Evolutionary conservation across 179 eudicot species (phyloP), one percentile per base, ranked within the genome.

Genomic region (Monotropa hypopitys): DNA sequence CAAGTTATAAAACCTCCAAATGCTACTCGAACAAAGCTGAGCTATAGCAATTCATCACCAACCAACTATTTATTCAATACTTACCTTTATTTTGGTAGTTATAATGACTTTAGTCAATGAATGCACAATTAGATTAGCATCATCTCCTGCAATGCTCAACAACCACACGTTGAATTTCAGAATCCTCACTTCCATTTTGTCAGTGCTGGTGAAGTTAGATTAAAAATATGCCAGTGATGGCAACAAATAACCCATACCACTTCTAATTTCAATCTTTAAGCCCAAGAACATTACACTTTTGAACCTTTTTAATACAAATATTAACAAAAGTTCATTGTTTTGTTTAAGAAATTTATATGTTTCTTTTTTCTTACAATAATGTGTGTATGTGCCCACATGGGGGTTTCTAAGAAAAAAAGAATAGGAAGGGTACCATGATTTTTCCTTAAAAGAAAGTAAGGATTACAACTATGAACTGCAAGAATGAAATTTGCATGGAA

Each of bases 81-180:
- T 32, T 78, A 90, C 97, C 98, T 93, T 93, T 56, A 85, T 81
- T 81, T 86, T 88, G 42, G 93, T 90, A 65, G 83, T 88, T 26
- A 59, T 57, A 63, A 91, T 88, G 70, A 89, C 84, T 79, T 84
- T 82, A 70, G 85, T 81, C 70, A 91, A 83, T 26, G 87, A 81
- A 68, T 85, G 87, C 76, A 93, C 70, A 80, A 91, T 83, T 51
- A 70, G 79, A 72, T 74, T 82, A 23, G 84, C 87, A 80, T 81
- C 80, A 72, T 83, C 81, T 42, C 82, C 97, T 92, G 85, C 80
- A 83, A 73, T 53, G 70, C 70, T 66, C 20, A 74, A 40, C 78
- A 77, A 62, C 28, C 6, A 70, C 0, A 33, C 15, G 13, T 69
- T 68, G 32, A 69, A 45, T 2, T 42, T 75, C 68, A 43, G 56